Evolutionary conservation across 441 rosid genomes (phyloP).

Genomic region (Corymbia calophylla): DNA sequence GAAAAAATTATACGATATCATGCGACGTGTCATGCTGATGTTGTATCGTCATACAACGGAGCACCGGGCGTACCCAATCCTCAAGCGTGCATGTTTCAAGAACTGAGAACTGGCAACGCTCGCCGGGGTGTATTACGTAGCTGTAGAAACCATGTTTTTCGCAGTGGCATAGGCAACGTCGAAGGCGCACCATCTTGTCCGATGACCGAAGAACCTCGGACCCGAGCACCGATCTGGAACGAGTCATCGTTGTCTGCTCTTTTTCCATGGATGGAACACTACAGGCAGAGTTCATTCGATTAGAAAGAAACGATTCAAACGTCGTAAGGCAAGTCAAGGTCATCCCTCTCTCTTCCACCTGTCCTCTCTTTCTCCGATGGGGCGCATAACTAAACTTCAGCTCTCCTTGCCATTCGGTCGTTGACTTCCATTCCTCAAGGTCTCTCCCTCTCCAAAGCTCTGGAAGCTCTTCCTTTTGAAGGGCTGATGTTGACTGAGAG

Average conservation of each 20-base stretch:
- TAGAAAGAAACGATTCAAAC: neutral
- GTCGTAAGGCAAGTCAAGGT: neutral
- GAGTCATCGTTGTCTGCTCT: neutral
- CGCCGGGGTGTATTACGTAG: neutral
- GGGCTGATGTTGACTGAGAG: neutral
- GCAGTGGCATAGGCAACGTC: neutral
- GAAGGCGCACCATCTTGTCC: neutral
- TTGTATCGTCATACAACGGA: neutral
- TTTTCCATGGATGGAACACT: neutral
- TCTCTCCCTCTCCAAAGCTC: neutral
- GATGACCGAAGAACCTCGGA: neutral
- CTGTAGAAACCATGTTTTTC: neutral
- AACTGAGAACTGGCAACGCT: neutral
- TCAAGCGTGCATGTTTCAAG: neutral
- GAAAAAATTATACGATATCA: neutral
- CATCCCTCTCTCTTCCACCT: neutral
- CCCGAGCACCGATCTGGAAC: neutral
- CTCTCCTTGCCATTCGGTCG: neutral
- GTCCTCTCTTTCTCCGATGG: neutral
- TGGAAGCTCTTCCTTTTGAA: neutral
- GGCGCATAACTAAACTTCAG: neutral
- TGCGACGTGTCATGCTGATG: neutral
- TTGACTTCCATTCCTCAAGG: neutral
- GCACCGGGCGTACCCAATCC: neutral
- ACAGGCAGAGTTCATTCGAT: neutral